Base-by-base conservation (phyloP, 495 filamentous ascomycete genomes). In the Talaromyces liani region DNA sequence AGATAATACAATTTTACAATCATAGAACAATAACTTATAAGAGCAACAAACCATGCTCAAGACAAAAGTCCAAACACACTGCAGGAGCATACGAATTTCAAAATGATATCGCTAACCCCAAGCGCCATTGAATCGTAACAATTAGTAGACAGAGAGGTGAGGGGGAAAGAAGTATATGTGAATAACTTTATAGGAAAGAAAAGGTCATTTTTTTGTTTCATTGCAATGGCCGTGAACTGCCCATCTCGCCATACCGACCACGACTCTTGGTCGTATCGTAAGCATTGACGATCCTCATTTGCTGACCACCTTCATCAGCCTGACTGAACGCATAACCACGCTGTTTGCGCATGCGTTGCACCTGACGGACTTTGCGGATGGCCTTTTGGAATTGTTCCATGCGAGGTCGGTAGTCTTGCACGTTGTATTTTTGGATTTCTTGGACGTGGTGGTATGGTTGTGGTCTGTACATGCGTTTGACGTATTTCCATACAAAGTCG, bases 361-460 rank as follows among this genome's bases (percentile, higher is more conserved):
- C 95, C 78, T 99, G 94, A 51, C 94, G 87, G 57, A 98, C 94
- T 77, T 99, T 99, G 67, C 94, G 87, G 71, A 99, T 97, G 27
- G 94, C 94, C 76, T 99, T 99, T 76, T 99, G 94, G 85, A 99
- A 99, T 76, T 99, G 94, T 74, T 99, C 94, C 94, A 99, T 99
- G 84, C 93, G 81, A 49, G 94, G 94, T 65, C 95, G 84, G 73
- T 99, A 99, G 78, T 99, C 95, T 75, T 98, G 95, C 61, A 99
- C 95, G 69, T 99, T 99, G 79, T 96, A 99, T 76, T 99, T 99
- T 75, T 99, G 95, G 66, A 99, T 99, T 77, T 99, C 95, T 77
- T 99, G 95, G 53, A 99, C 91, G 74, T 99, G 95, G 69, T 99
- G 95, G 70, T 99, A 99, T 34, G 91, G 85, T 78, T 97, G 90